These are phyloP conservation scores for Myotisia sp. DNA, from an alignment of 2,329 filamentous ascomycete species.

Conservation along the genomic window DNA sequence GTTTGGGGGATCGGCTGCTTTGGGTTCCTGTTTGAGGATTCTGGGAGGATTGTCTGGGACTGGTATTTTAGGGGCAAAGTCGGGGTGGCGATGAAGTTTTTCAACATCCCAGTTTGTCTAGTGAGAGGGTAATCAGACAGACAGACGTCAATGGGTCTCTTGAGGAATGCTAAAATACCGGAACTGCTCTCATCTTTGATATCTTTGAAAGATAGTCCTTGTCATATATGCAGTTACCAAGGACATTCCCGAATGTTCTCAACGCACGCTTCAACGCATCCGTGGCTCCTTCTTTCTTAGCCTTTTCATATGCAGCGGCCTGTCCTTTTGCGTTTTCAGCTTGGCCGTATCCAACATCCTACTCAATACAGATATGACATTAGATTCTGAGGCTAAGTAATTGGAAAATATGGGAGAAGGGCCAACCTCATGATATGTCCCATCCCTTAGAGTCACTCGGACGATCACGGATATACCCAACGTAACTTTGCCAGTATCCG, in stretches of 20 bases:
- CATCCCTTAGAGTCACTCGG: constrained; percentile 76
- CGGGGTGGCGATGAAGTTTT: constrained; percentile 68
- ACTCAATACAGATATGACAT: neutral
- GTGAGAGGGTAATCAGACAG: neutral
- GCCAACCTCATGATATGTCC: constrained; percentile 73
- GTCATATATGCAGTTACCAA: constrained; percentile 98
- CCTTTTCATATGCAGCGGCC: constrained; percentile 91
- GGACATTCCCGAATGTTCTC: constrained; percentile 83
- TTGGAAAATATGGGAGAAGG: constrained; percentile 1
- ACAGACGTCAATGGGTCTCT: constrained; percentile 11
- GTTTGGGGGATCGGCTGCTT: constrained; percentile 15
- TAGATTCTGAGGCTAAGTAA: neutral
- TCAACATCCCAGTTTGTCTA: constrained; percentile 58
- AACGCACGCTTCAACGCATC: constrained; percentile 83
- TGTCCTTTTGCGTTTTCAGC: constrained; percentile 95
- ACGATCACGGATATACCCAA: constrained; percentile 83
- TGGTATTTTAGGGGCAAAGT: constrained; percentile 51
- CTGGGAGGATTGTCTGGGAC: constrained; percentile 8
- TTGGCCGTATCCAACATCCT: constrained; percentile 88
- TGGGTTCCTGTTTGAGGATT: constrained; percentile 33
- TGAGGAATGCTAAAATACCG: constrained; percentile 27
- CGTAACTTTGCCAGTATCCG: constrained; percentile 61
- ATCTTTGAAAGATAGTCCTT: constrained; percentile 84
- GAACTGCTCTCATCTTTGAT: constrained; percentile 71
- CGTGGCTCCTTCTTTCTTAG: constrained; percentile 94